Conservation (phyloP, 1,284 basidiomycete species). For the Crucibulum parvulum region DNA sequence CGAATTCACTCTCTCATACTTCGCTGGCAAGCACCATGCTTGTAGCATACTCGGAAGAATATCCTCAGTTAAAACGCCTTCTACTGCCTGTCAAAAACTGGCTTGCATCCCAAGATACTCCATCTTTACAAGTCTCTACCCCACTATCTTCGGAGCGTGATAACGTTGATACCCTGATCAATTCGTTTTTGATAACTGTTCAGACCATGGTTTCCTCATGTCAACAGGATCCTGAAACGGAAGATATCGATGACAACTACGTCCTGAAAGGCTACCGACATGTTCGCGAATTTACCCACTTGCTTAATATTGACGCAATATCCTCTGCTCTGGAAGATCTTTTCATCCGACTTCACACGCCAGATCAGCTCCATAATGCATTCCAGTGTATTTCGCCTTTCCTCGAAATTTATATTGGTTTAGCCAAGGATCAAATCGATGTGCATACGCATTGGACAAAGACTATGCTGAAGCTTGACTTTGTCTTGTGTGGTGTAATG, state of each 20-base stretch:
- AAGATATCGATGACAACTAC: slow-evolving; percentile 46
- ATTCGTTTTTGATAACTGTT: slow-evolving; percentile 66
- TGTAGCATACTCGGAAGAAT: no score
- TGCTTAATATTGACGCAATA: slow-evolving; percentile 53
- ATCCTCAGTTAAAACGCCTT: background rate
- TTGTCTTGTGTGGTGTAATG: slow-evolving; percentile 79
- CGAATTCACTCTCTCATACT: no score
- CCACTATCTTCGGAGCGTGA: slow-evolving; percentile 16
- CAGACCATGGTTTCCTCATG: slow-evolving; percentile 62
- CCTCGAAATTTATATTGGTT: slow-evolving; percentile 60
- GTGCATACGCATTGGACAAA: slow-evolving; percentile 74
- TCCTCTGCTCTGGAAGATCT: slow-evolving; percentile 40
- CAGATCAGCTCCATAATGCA: slow-evolving; percentile 29
- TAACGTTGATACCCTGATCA: slow-evolving; percentile 54
- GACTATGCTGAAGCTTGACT: slow-evolving; percentile 85
- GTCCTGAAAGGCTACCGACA: slow-evolving; percentile 47
- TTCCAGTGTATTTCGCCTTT: slow-evolving; percentile 68
- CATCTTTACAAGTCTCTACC: slow-evolving; percentile 9
- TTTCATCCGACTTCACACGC: slow-evolving; percentile 35
- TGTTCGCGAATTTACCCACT: slow-evolving; percentile 45
- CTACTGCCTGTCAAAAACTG: slow-evolving; percentile 12
- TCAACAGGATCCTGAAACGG: slow-evolving; percentile 13
- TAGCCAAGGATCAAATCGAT: slow-evolving; percentile 61
- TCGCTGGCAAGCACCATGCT: no score
- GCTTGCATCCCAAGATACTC: slow-evolving; percentile 27